These are phyloP conservation scores for Linnemannia schmuckeri DNA, from an alignment of 192 early-diverging fungal species.

Conservation along the genomic window DNA sequence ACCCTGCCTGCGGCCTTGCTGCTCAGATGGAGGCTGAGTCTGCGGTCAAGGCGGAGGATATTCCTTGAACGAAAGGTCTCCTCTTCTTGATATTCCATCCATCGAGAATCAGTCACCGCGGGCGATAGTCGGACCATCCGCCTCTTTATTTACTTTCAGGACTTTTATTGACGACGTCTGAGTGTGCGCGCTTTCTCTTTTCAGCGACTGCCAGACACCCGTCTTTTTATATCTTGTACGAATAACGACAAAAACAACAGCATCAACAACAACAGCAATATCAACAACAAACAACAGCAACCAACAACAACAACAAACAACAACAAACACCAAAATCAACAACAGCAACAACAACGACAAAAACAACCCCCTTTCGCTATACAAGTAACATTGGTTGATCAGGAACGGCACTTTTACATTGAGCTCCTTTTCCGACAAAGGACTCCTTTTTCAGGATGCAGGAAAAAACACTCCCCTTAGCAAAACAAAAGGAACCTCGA, in stretches of 20 bases:
- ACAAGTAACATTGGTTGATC: conserved; percentile 18
- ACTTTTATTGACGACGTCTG: neutral
- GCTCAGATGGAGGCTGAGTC: conserved; percentile 15
- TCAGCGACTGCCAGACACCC: conserved; percentile 21
- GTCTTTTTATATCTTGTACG: neutral
- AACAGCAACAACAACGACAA: neutral
- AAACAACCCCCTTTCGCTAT: neutral
- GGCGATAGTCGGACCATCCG: neutral
- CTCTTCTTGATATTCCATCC: neutral
- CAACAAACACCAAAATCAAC: conserved; percentile 10
- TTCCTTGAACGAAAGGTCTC: neutral
- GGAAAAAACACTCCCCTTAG: neutral
- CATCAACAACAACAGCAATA: neutral
- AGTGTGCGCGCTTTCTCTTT: conserved; percentile 26
- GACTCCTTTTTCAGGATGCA: neutral
- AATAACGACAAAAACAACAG: neutral
- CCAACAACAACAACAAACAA: neutral
- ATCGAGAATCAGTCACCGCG: neutral
- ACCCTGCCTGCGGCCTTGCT: conserved; percentile 33
- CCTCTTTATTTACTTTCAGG: neutral
- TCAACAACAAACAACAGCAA: neutral
- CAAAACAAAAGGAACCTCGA: neutral
- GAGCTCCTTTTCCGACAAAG: conserved; percentile 2
- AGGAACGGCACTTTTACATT: conserved; percentile 18
- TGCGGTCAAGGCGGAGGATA: neutral